Conservation (phyloP, 805 yeast species). For the Saturnispora dispora region DNA sequence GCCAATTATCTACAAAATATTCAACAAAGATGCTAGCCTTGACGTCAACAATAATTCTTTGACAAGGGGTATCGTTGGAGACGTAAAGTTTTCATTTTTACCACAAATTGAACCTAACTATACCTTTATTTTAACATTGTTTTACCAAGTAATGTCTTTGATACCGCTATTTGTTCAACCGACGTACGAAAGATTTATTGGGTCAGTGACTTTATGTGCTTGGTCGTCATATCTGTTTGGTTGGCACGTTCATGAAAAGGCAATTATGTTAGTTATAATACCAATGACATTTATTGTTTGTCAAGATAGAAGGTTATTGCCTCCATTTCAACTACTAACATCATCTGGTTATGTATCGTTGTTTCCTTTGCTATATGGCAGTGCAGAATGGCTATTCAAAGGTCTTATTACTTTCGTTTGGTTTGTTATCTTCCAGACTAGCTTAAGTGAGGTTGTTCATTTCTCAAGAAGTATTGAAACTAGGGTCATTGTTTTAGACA, state of each 20-base stretch:
- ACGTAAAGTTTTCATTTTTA: conserved; percentile 68
- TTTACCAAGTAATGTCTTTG: conserved; percentile 72
- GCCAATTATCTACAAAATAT: conserved; percentile 13
- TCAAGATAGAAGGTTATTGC: conserved; percentile 60
- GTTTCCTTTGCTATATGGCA: conserved; percentile 77
- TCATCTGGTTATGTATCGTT: conserved; percentile 80
- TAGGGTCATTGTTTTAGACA: conserved; percentile 56
- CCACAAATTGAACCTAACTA: conserved; percentile 73
- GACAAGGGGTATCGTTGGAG: conserved; percentile 89
- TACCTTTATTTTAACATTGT: conserved; percentile 74
- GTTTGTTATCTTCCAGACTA: conserved; percentile 68
- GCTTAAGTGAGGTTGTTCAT: conserved; percentile 60
- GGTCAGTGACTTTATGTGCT: conserved; percentile 81
- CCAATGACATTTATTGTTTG: conserved; percentile 77
- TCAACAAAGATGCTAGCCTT: neutral
- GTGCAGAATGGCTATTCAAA: conserved; percentile 74
- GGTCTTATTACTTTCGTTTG: conserved; percentile 71
- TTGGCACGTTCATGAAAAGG: conserved; percentile 99
- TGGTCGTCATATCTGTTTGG: conserved; percentile 89
- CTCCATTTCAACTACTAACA: conserved; percentile 61
- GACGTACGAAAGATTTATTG: conserved; percentile 68
- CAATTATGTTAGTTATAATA: conserved; percentile 77
- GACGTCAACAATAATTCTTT: conserved; percentile 13
- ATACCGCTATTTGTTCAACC: conserved; percentile 67
- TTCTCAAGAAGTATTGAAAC: conserved; percentile 32